phyloP scores from a whole-genome alignment of 345 rosid species.

The Passiflora organensis region DNA sequence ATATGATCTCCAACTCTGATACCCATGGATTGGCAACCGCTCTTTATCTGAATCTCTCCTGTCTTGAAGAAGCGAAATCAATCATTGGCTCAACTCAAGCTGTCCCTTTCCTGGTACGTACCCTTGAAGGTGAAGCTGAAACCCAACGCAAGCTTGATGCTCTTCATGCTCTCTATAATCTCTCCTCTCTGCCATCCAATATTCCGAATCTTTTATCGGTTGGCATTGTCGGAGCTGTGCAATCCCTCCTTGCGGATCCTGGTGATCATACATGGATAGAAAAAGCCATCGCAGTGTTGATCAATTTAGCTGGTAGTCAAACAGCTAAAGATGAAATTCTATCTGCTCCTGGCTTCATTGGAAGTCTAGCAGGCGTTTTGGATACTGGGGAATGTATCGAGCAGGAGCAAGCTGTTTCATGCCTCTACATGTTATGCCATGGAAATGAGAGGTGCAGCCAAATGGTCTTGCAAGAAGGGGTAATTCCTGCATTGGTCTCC shows the following conservation, averaged over 20 bases:
- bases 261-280: conserved; percentile 65
- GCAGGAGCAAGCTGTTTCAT: conserved; percentile 84
- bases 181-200: conserved; percentile 60
- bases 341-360: conserved; percentile 57
- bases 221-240: conserved; percentile 58
- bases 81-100: conserved; percentile 77
- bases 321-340: conserved; percentile 64
- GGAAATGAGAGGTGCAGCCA: conserved; percentile 74
- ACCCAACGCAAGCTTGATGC: conserved; percentile 89
- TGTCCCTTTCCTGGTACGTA: conserved; percentile 60
- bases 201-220: conserved; percentile 61
- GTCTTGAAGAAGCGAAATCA: conserved; percentile 70
- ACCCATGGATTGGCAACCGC: conserved; percentile 73
- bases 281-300: conserved; percentile 67
- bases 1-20: conserved; percentile 55
- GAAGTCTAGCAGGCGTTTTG: conserved; percentile 53
- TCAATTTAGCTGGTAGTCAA: conserved; percentile 59
- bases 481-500: conserved; percentile 86
- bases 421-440: conserved; percentile 64
- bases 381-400: conserved; percentile 63
- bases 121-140: conserved; percentile 49
- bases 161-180: conserved; percentile 80
- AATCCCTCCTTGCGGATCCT: conserved; percentile 45
- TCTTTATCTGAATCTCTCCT: conserved; percentile 83
- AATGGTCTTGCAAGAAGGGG: conserved; percentile 96